These are phyloP conservation scores for Eucalyptus guilfoylei DNA, from an alignment of 345 rosid genomes.

Conservation along the genomic window DNA sequence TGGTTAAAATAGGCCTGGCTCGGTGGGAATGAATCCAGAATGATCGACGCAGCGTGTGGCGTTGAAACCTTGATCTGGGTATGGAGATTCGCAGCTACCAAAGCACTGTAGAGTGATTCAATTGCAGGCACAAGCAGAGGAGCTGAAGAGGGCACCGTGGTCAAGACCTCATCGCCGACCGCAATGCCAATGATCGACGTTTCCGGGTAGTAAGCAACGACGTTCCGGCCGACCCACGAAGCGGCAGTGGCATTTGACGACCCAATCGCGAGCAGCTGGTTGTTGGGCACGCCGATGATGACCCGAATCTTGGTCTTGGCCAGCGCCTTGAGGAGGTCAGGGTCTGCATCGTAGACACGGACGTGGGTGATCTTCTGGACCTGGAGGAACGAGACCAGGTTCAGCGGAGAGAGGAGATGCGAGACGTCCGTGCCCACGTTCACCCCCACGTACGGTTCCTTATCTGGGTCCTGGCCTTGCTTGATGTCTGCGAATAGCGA, in stretches of 20 bases:
- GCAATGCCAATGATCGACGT: constrained; percentile 62
- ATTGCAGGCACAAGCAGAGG: constrained; percentile 80
- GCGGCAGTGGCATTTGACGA: constrained; percentile 87
- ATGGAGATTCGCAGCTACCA: constrained; percentile 88
- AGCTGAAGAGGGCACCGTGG: constrained; percentile 80
- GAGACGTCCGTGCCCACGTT: constrained; percentile 80
- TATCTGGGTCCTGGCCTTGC: constrained; percentile 27
- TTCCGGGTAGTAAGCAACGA: constrained; percentile 71
- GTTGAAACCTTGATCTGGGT: constrained; percentile 83
- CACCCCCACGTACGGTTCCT: constrained; percentile 69
- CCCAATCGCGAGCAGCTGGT: constrained; percentile 91
- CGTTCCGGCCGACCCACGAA: constrained; percentile 71
- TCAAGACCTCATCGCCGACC: constrained; percentile 92
- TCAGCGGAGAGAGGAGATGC: constrained; percentile 28
- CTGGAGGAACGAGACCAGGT: constrained; percentile 57
- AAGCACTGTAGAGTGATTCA: constrained; percentile 71
- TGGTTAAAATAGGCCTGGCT: constrained; percentile 94
- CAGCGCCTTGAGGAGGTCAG: constrained; percentile 64
- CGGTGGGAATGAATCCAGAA: constrained; percentile 84
- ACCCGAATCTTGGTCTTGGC: constrained; percentile 86
- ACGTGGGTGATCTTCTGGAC: constrained; percentile 64
- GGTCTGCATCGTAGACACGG: constrained; percentile 75
- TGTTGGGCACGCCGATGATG: constrained; percentile 82
- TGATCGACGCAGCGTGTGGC: constrained; percentile 73
- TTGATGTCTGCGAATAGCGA: not conserved